Percentiles rank a stretch among this genome's conserved stretches.
Evolutionary conservation across 2,329 filamentous ascomycete species (phyloP).

Genomic region (Arthrobotrys sphaeroides): DNA sequence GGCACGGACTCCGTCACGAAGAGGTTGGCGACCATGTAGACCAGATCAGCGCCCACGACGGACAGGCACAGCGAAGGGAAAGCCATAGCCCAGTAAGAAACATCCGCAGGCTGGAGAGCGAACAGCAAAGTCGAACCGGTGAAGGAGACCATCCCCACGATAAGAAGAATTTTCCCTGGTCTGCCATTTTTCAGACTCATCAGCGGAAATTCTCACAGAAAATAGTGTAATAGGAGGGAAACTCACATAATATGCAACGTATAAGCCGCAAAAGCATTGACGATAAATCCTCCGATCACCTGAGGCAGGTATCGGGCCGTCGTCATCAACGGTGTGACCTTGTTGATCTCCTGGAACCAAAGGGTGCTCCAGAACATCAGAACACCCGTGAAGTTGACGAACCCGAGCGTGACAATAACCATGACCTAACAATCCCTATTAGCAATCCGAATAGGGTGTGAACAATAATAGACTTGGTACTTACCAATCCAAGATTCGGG

Average conservation of each 20-base stretch:
- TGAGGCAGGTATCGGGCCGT: constrained; percentile 44
- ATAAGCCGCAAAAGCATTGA: constrained; percentile 42
- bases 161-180: constrained; percentile 35
- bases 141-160: constrained; percentile 34
- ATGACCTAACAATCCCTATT: constrained; percentile 14
- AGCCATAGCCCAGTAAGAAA: constrained; percentile 51
- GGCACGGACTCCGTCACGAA: constrained; percentile 46
- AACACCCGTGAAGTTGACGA: constrained; percentile 41
- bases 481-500: constrained; percentile 34
- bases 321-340: constrained; percentile 31
- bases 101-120: constrained; percentile 37
- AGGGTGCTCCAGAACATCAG: constrained; percentile 50
- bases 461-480: background rate
- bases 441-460: background rate
- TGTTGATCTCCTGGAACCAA: constrained; percentile 51
- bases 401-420: constrained; percentile 43
- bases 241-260: constrained; percentile 46
- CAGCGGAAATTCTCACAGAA: background rate
- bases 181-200: background rate
- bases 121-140: constrained; percentile 43
- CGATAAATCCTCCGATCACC: constrained; percentile 33
- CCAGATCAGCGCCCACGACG: constrained; percentile 49
- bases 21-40: constrained; percentile 52
- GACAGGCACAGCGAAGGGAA: constrained; percentile 52
- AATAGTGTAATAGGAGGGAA: too few relatives aligned